phyloP scores from a whole-genome alignment of 768 basidiomycete genomes.

The Phylloporus sp. region DNA sequence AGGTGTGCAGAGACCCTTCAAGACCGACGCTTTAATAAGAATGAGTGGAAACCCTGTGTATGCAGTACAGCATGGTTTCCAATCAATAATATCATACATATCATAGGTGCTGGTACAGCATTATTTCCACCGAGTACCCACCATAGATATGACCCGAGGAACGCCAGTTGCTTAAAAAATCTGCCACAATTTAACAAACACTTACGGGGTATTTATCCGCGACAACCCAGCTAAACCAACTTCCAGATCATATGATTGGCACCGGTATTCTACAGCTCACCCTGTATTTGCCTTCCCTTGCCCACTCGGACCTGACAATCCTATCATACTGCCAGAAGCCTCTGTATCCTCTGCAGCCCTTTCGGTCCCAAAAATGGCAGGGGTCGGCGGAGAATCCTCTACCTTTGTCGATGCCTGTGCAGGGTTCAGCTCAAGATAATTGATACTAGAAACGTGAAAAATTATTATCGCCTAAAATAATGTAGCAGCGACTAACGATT shows the following conservation, averaged over 20 bases:
- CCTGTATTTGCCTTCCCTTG: background rate
- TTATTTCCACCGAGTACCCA: too few relatives aligned
- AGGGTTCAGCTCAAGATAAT: slow-evolving; percentile 29
- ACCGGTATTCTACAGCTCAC: background rate
- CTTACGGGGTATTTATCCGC: too few relatives aligned
- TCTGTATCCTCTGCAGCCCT: slow-evolving; percentile 4
- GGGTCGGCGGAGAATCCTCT: slow-evolving; percentile 25
- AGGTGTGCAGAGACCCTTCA: too few relatives aligned
- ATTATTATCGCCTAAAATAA: slow-evolving; percentile 2
- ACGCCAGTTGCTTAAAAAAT: too few relatives aligned
- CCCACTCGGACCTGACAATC: background rate
- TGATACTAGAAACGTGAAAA: slow-evolving; percentile 14
- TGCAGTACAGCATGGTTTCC: too few relatives aligned
- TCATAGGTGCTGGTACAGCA: too few relatives aligned
- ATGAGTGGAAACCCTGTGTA: too few relatives aligned
- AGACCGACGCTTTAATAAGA: too few relatives aligned
- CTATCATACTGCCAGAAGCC: background rate
- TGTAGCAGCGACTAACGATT: slow-evolving; percentile 36
- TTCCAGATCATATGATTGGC: background rate
- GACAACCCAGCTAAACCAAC: too few relatives aligned
- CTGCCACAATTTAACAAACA: too few relatives aligned
- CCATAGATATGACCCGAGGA: too few relatives aligned
- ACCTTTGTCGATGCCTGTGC: slow-evolving; percentile 27
- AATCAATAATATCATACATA: too few relatives aligned
- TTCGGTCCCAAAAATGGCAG: slow-evolving; percentile 9